These are phyloP conservation scores for Phytophthora meadii DNA, from an alignment of 352 stramenopile genomes.

Conservation along the genomic window DNA sequence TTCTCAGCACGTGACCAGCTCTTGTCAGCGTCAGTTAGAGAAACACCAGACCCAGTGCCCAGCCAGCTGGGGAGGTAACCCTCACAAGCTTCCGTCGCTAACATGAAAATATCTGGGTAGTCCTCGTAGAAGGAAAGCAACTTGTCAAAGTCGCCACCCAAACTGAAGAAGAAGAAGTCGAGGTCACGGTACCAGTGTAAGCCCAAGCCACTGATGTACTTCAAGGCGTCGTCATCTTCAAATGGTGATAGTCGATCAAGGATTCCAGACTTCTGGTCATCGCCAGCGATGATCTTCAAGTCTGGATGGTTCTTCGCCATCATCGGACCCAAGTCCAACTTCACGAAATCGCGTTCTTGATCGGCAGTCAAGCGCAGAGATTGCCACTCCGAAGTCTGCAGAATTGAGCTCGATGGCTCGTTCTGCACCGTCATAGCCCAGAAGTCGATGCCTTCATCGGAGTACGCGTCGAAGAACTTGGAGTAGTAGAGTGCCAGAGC, in stretches of 20 bases:
- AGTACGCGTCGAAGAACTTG: constrained; percentile 77
- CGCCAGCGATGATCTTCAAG: constrained; percentile 84
- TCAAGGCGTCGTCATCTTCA: constrained; percentile 46
- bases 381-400: constrained; percentile 64
- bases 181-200: constrained; percentile 89
- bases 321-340: constrained; percentile 76
- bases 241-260: constrained; percentile 50
- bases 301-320: constrained; percentile 72
- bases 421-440: constrained; percentile 87
- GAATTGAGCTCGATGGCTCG: constrained; percentile 53
- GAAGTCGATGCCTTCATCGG: not conserved
- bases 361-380: constrained; percentile 50
- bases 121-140: constrained; percentile 51
- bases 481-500: constrained; percentile 89
- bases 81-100: constrained; percentile 80
- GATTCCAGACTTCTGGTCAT: constrained; percentile 85
- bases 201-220: constrained; percentile 83
- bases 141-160: constrained; percentile 49
- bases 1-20: constrained; percentile 75
- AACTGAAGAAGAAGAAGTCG: constrained; percentile 50
- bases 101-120: constrained; percentile 78
- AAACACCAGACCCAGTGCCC: constrained; percentile 54
- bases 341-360: constrained; percentile 72
- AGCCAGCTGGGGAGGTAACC: constrained; percentile 59
- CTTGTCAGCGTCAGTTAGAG: constrained; percentile 36